Evolutionary conservation across 176 grass and related monocot genomes (phyloP), one percentile per base, ranked within the genome.

Genomic region (Juncus effusus): DNA sequence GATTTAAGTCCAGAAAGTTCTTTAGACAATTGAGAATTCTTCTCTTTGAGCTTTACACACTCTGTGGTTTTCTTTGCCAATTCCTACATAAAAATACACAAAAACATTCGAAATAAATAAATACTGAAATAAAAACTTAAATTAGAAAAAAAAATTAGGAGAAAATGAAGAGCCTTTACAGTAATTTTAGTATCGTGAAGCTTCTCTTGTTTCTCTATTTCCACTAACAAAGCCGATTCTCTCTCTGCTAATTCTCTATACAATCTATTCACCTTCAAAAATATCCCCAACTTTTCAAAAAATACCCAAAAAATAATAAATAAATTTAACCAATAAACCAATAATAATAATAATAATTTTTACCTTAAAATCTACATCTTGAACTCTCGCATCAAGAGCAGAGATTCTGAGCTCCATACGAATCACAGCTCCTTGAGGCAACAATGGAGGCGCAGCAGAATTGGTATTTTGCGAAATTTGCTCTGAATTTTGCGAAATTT

Each of bases 1-100:
- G 88, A 65, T 67, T 97, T 97, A 41, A 92, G 64, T 0, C 82
- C 77, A 0, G 94, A 88, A 59, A 97, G 83, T 51, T 97, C 88
- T 73, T 89, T 89, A 3, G 78, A 88, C 44, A 97, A 74, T 10
- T 74, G 78, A 42, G 83, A 79, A 61, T 81, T 84, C 75, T 85
- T 92, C 64, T 89, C 80, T 80, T 89, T 78, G 73, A 97, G 84
- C 45, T 78, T 97, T 1, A 9, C 45, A 6, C 88, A 97, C 57
- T 97, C 94, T 0, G 53, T 64, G 13, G 85, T 76, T 69, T 84
- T 92, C 58, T 74, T 86, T 50, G 72, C 73, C 69, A 97, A 77
- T 63, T 97, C 94, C 94, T 97, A 16, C 2, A 56, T 28, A 28
- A 28, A 28, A 28, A 28, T 28, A 74, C 28, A 55, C 60, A 69